Evolutionary conservation across 306 rosid species (phyloP).

Genomic region (Hylodesmum podocarpum): DNA sequence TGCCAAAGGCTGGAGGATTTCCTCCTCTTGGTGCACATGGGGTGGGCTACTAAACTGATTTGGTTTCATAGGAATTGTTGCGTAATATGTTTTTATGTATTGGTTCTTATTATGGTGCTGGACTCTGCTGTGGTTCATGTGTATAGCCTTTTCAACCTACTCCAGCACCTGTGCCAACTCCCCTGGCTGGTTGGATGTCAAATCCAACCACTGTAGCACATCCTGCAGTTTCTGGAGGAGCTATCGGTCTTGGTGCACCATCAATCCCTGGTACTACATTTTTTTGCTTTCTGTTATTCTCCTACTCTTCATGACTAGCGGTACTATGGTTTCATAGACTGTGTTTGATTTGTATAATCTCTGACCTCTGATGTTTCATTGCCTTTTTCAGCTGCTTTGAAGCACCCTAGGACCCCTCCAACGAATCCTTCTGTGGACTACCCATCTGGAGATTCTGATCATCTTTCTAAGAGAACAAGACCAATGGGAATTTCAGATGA

Average conservation of each 20-base stretch:
- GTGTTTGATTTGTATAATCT: constrained; percentile 10
- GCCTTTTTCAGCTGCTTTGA: constrained; percentile 67
- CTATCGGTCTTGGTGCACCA: constrained; percentile 90
- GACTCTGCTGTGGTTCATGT: constrained; percentile 31
- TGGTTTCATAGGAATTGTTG: constrained; percentile 35
- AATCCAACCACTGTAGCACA: constrained; percentile 83
- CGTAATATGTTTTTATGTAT: constrained; percentile 17
- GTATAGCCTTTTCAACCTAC: constrained; percentile 88
- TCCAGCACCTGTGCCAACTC: constrained; percentile 64
- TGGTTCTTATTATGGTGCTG: constrained; percentile 31
- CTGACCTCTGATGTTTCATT: constrained; percentile 23
- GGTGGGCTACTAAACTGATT: constrained; percentile 54
- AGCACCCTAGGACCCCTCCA: constrained; percentile 97
- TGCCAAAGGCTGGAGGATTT: constrained; percentile 92
- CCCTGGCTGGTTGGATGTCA: constrained; percentile 99
- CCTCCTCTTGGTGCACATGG: constrained; percentile 94
- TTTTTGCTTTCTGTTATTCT: constrained; percentile 28
- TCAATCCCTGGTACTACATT: constrained; percentile 77
- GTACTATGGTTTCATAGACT: constrained; percentile 14
- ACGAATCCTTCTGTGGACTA: constrained; percentile 88
- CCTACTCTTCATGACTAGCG: constrained; percentile 9
- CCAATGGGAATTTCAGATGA: constrained; percentile 84
- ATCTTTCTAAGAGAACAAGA: constrained; percentile 80
- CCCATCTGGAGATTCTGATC: constrained; percentile 92
- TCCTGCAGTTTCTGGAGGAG: constrained; percentile 82